These are phyloP conservation scores for Lasiosphaeris hirsuta DNA, from an alignment of 495 filamentous ascomycete genomes.

Conservation along the genomic window DNA sequence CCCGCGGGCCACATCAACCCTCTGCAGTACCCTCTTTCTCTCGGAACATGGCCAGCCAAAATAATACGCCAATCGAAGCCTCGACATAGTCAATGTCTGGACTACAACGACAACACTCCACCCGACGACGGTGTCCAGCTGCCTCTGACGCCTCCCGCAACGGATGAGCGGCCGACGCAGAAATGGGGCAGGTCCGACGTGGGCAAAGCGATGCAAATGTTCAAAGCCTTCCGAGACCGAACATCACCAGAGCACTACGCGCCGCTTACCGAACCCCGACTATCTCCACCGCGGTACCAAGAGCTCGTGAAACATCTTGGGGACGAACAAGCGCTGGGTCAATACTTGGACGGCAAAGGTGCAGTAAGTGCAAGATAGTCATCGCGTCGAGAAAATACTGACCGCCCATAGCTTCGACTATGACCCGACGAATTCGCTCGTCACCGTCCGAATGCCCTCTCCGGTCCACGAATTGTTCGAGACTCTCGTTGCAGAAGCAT, in stretches of 20 bases:
- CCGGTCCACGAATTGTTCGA: conserved; percentile 10
- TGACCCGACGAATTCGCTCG: conserved; percentile 4
- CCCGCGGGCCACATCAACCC: conserved; percentile 1
- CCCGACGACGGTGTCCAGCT: conserved; percentile 5
- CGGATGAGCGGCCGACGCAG: conserved; percentile 6
- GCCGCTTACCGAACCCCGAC: conserved; percentile 5
- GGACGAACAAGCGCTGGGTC: not conserved
- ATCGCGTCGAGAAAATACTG: conserved; percentile 11
- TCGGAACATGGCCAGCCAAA: conserved; percentile 5
- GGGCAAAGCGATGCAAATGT: conserved; percentile 12
- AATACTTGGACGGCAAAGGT: conserved; percentile 14
- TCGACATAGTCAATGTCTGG: not conserved
- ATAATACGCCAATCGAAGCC: not conserved
- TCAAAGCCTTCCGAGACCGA: conserved; percentile 9
- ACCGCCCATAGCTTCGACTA: conserved; percentile 9
- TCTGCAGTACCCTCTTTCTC: not conserved
- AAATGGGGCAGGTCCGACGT: conserved; percentile 2
- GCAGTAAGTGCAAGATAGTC: conserved; percentile 4
- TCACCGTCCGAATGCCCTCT: conserved; percentile 12
- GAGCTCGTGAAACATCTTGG: conserved; percentile 7
- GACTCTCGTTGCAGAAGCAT: conserved; percentile 1
- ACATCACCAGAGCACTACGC: not conserved
- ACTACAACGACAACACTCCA: conserved; percentile 4
- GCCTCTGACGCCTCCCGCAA: conserved; percentile 9
- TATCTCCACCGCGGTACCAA: conserved; percentile 7